A percentile compares a stretch with the other conserved stretches of the same genome.
Conservation (phyloP, 1,284 basidiomycete genomes). For the Malassezia psittaci region DNA sequence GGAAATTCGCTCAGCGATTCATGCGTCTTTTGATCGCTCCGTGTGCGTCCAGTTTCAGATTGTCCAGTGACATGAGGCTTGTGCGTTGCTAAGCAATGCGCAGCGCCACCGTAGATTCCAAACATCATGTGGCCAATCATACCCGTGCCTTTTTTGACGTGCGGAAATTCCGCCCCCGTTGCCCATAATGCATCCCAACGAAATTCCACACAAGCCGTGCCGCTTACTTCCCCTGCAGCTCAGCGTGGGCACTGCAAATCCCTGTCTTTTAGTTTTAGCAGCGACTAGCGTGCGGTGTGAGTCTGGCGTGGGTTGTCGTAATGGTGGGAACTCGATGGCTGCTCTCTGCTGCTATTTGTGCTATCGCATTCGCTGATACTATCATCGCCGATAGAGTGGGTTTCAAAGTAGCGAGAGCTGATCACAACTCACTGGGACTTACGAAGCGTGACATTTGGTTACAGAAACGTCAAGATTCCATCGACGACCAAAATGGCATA, state of each 20-base stretch:
- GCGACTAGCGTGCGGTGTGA: too few species aligned
- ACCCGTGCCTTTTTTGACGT: not conserved
- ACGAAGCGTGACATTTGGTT: too few species aligned
- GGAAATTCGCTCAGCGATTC: too few species aligned
- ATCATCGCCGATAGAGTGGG: too few species aligned
- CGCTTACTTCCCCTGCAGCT: not conserved
- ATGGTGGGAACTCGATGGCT: not conserved
- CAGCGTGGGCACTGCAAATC: not conserved
- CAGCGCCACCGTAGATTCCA: not conserved
- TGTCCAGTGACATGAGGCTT: too few species aligned
- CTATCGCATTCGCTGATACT: not conserved
- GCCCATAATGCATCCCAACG: not conserved
- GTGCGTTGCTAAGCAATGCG: too few species aligned
- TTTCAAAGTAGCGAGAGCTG: too few species aligned
- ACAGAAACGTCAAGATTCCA: not conserved
- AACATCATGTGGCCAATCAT: not conserved
- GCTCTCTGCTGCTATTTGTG: not conserved
- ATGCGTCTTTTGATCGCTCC: too few species aligned
- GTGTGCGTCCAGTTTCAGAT: too few species aligned
- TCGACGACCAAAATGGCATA: too few species aligned
- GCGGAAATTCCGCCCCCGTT: not conserved
- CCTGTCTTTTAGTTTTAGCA: not conserved
- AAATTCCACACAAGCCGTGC: not conserved
- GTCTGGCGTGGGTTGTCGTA: too few species aligned
- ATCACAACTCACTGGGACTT: too few species aligned